phyloP scores from a whole-genome alignment of 176 grass and related monocot genomes.

The Phragmites australis region DNA sequence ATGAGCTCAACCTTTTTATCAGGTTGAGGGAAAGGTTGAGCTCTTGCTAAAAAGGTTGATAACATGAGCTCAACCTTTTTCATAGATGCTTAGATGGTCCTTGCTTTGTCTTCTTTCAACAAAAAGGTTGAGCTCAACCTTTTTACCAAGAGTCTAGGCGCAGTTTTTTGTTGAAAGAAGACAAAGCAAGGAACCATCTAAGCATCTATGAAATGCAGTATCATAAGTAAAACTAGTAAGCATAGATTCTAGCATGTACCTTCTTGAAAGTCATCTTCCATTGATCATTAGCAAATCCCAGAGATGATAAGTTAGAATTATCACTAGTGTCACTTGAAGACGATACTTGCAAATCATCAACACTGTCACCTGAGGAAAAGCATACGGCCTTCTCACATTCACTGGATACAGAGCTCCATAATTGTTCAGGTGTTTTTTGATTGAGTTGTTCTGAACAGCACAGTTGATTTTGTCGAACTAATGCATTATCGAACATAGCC shows the following conservation, averaged over 20 bases:
- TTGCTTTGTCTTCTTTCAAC: too few species aligned
- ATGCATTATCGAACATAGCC: slow-evolving; percentile 44
- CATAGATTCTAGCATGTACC: slow-evolving; percentile 27
- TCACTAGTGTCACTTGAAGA: slow-evolving; percentile 50
- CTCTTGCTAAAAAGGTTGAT: too few species aligned
- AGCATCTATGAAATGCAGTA: not conserved
- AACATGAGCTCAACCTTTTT: too few species aligned
- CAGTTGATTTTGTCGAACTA: slow-evolving; percentile 31
- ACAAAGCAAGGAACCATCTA: not conserved
- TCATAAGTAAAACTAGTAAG: not conserved
- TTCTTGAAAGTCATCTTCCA: slow-evolving; percentile 46
- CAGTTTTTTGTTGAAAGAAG: not conserved
- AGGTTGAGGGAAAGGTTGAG: not conserved
- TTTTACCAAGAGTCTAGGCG: not conserved
- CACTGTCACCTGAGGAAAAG: slow-evolving; percentile 34
- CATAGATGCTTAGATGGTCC: too few species aligned
- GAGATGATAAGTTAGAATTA: slow-evolving; percentile 42
- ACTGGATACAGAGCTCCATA: slow-evolving; percentile 40
- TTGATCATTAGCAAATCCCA: slow-evolving; percentile 22
- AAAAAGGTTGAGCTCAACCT: not conserved
- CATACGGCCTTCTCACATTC: slow-evolving; percentile 43
- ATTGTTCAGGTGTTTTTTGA: slow-evolving; percentile 25
- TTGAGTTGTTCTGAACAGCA: not conserved
- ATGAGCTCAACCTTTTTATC: slow-evolving; percentile 7
- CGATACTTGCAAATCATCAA: slow-evolving; percentile 31